Evolutionary conservation across 352 stramenopile species (phyloP).

Genomic region (Elongisporangium anandrum): DNA sequence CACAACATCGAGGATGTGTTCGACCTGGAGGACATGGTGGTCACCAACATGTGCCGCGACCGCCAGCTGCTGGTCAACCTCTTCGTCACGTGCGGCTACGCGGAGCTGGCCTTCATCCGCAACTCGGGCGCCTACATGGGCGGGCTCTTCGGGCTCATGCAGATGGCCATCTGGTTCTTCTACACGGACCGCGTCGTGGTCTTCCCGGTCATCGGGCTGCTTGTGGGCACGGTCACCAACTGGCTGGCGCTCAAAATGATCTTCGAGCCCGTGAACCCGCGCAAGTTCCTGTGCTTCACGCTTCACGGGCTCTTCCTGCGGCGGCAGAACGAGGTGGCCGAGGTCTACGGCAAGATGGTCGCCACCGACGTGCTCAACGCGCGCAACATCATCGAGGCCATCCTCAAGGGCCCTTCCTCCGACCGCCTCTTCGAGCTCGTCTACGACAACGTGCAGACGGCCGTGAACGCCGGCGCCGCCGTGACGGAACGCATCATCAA

Average conservation of each 20-base stretch:
- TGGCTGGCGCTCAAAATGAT: slow-evolving; percentile 94
- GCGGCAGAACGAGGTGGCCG: slow-evolving; percentile 88
- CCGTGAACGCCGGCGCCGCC: slow-evolving; percentile 72
- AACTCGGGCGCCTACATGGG: slow-evolving; percentile 90
- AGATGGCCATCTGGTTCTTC: slow-evolving; percentile 89
- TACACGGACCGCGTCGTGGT: slow-evolving; percentile 78
- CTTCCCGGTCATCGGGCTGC: slow-evolving; percentile 90
- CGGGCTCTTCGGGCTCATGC: slow-evolving; percentile 83
- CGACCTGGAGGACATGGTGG: slow-evolving; percentile 94
- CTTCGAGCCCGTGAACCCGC: slow-evolving; percentile 88
- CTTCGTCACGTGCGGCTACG: slow-evolving; percentile 90
- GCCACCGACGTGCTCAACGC: slow-evolving; percentile 82
- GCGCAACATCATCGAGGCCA: slow-evolving; percentile 87
- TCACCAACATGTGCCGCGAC: slow-evolving; percentile 92
- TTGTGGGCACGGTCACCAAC: slow-evolving; percentile 97
- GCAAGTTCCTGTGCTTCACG: slow-evolving; percentile 84
- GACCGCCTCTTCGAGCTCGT: slow-evolving; percentile 85
- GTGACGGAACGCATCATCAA: slow-evolving; percentile 84
- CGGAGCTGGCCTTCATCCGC: slow-evolving; percentile 90
- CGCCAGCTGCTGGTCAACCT: slow-evolving; percentile 96
- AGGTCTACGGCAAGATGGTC: slow-evolving; percentile 86
- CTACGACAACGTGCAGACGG: slow-evolving; percentile 83
- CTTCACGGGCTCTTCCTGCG: slow-evolving; percentile 95
- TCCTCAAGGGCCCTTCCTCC: slow-evolving; percentile 85
- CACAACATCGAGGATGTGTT: slow-evolving; percentile 95